These are phyloP conservation scores for Populus hybrid DNA, from an alignment of 441 rosid species.

Conservation along the genomic window DNA sequence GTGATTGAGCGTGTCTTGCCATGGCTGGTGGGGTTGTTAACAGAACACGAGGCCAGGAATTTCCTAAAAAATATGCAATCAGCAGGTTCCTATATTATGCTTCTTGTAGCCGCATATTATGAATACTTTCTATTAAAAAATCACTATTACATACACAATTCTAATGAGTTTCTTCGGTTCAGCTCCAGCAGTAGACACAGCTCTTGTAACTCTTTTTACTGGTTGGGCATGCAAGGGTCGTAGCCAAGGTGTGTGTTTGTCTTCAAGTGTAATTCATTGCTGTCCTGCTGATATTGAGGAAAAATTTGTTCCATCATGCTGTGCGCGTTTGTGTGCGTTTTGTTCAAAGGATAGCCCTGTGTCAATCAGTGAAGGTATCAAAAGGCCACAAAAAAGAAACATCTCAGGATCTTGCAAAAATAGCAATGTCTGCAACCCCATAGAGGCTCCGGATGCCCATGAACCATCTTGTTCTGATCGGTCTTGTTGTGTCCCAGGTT, in stretches of 20 bases:
- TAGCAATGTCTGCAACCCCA: slow-evolving; percentile 15
- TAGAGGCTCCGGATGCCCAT: slow-evolving; percentile 11
- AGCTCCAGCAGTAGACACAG: slow-evolving; percentile 54
- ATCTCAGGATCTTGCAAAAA: slow-evolving; percentile 26
- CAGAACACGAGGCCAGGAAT: slow-evolving; percentile 48
- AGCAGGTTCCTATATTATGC: slow-evolving; percentile 46
- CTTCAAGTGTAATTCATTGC: slow-evolving; percentile 45
- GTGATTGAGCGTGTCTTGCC: slow-evolving; percentile 67
- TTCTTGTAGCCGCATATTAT: slow-evolving; percentile 4
- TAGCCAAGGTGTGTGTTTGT: slow-evolving; percentile 38
- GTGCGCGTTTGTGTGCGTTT: slow-evolving; percentile 23
- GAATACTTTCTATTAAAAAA: background rate
- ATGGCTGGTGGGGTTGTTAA: slow-evolving; percentile 54
- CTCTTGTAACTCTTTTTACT: slow-evolving; percentile 58
- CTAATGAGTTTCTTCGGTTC: slow-evolving; percentile 20
- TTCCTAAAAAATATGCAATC: slow-evolving; percentile 54
- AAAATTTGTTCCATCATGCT: slow-evolving; percentile 24
- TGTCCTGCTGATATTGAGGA: slow-evolving; percentile 45
- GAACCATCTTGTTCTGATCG: slow-evolving; percentile 25
- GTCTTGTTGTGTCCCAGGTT: slow-evolving; percentile 55
- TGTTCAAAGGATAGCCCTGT: slow-evolving; percentile 22
- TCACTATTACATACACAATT: background rate
- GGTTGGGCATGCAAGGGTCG: slow-evolving; percentile 77
- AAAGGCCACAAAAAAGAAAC: slow-evolving; percentile 35
- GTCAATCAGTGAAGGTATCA: slow-evolving; percentile 23